A percentile compares a stretch with the other conserved stretches of the same genome.
phyloP scores from a whole-genome alignment of 495 filamentous ascomycete genomes.

The Penicillium diatomitis region DNA sequence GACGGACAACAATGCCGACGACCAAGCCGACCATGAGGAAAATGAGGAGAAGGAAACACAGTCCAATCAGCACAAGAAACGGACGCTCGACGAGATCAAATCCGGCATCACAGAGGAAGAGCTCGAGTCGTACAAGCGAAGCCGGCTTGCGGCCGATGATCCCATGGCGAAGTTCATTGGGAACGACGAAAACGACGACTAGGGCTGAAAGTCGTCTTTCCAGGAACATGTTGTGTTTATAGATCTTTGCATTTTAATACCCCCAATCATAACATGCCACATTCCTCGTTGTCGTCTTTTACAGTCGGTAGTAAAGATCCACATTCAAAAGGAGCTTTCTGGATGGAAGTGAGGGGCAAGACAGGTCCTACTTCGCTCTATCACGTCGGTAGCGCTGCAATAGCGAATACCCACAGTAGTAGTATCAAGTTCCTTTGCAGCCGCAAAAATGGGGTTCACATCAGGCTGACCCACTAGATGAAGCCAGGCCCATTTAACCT shows the following conservation, averaged over 20 bases:
- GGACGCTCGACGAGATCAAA: conserved; percentile 65
- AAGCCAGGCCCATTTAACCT: not conserved
- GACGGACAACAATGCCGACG: conserved; percentile 24
- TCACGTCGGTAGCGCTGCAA: too few relatives aligned
- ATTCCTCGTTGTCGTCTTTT: too few relatives aligned
- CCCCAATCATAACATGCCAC: not conserved
- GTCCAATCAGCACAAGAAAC: conserved; percentile 45
- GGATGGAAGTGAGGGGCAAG: too few relatives aligned
- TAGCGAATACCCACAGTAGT: too few relatives aligned
- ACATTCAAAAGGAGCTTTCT: too few relatives aligned
- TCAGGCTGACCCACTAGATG: too few relatives aligned
- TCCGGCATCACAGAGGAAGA: conserved; percentile 68
- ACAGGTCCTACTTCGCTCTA: too few relatives aligned
- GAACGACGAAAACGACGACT: conserved; percentile 30
- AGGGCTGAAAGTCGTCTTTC: not conserved
- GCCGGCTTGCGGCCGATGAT: conserved; percentile 60
- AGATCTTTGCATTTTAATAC: conserved; percentile 9
- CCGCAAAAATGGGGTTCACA: too few relatives aligned
- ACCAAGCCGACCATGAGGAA: conserved; percentile 17
- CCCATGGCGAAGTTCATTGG: conserved; percentile 76
- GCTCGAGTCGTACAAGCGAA: conserved; percentile 70
- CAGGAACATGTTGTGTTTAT: too few relatives aligned
- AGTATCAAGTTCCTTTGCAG: too few relatives aligned
- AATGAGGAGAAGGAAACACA: conserved; percentile 17
- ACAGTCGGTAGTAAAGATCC: too few relatives aligned